Conservation (phyloP, 129 eudicot genomes). For the Smallanthus sonchifolius region DNA sequence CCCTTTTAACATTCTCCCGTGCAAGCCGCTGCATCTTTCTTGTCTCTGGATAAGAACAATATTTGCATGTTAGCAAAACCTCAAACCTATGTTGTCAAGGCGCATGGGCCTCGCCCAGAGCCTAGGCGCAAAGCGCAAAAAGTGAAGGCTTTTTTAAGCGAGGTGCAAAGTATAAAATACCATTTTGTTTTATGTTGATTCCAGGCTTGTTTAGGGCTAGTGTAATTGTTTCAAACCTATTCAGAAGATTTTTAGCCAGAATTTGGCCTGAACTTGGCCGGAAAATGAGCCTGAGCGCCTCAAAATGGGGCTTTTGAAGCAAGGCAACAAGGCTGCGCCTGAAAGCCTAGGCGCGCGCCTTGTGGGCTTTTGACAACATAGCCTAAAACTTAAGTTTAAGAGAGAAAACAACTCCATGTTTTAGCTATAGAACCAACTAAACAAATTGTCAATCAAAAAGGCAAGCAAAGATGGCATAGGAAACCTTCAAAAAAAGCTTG, state of each 20-base stretch:
- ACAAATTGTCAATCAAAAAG: background rate
- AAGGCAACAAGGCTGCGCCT: too few relatives aligned
- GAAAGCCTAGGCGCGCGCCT: too few relatives aligned
- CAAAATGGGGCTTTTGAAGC: too few relatives aligned
- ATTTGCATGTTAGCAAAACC: constrained; percentile 3
- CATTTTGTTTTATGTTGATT: too few relatives aligned
- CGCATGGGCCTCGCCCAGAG: too few relatives aligned
- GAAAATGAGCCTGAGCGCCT: too few relatives aligned
- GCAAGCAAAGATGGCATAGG: background rate
- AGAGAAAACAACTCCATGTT: background rate
- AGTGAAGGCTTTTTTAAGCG: background rate
- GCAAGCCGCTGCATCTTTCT: constrained; percentile 72
- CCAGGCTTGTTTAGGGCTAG: too few relatives aligned
- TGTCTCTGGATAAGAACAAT: constrained; percentile 47
- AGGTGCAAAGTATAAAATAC: background rate
- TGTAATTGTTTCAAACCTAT: too few relatives aligned
- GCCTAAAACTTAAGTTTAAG: too few relatives aligned
- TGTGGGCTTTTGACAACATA: too few relatives aligned
- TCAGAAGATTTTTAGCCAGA: too few relatives aligned
- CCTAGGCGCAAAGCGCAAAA: background rate
- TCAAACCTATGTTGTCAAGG: background rate
- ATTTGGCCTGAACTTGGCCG: too few relatives aligned
- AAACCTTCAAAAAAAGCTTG: constrained; percentile 69
- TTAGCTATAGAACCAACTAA: background rate
- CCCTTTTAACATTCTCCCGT: constrained; percentile 57